Conservation (phyloP, 2,329 filamentous ascomycete species). For the Chaetomium strumarium region DNA sequence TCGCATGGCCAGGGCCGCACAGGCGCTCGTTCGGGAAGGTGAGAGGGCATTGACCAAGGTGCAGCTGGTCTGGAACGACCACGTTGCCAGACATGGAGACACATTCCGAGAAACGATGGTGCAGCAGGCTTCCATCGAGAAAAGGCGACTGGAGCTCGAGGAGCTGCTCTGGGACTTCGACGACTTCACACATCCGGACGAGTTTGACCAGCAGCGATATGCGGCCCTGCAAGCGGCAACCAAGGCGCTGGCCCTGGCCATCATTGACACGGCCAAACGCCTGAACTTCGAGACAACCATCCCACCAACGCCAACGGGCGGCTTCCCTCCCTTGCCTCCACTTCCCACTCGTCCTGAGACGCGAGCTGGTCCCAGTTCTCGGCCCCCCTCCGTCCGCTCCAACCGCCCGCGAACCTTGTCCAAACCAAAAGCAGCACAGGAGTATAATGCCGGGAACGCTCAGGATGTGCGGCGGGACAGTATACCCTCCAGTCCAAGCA, state of each 20-base stretch:
- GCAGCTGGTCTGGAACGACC: conserved; percentile 34
- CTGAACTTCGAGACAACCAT: conserved; percentile 26
- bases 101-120: conserved; percentile 32
- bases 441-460: neutral
- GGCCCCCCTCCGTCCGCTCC: conserved; percentile 1
- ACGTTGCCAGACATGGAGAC: conserved; percentile 33
- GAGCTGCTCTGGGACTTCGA: conserved; percentile 41
- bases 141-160: conserved; percentile 30
- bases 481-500: conserved; percentile 6
- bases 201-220: conserved; percentile 34
- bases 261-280: conserved; percentile 33
- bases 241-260: conserved; percentile 36
- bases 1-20: conserved; percentile 31
- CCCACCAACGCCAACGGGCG: conserved; percentile 12
- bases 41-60: conserved; percentile 35
- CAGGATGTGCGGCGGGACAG: neutral
- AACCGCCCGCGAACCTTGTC: conserved; percentile 4
- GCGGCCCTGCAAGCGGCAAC: conserved; percentile 35
- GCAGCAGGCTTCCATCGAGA: conserved; percentile 33
- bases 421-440: neutral
- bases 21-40: conserved; percentile 27
- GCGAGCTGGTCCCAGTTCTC: conserved; percentile 3
- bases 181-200: conserved; percentile 35
- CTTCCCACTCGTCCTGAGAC: conserved; percentile 17
- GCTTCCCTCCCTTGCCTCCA: conserved; percentile 28